Evolutionary conservation across 495 filamentous ascomycete genomes (phyloP), one percentile per base, ranked within the genome.

Genomic region (Neurospora sp.): DNA sequence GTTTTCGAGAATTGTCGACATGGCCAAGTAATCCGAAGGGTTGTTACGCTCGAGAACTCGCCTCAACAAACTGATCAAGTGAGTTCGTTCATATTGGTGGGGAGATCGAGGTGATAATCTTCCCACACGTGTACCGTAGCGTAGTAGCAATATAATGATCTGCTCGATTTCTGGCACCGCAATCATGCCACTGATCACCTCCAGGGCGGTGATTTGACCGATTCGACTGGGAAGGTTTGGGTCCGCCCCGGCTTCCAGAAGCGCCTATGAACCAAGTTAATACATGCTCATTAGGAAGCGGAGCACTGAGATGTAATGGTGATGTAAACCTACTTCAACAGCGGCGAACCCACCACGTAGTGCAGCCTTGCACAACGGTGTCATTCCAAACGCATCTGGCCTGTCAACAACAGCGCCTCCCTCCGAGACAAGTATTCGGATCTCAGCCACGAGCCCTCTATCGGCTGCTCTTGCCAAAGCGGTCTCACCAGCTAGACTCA

Each of bases 341-440:
- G 14, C 27, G 2, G 27, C 27, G 0, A 61, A 3, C 0, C 27
- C 22, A 35, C 53, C 53, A 7, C 3, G 53, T 4, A 66, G 12
- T 0, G 53, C 53, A 18, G 53, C 53, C 53, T 66, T 66, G 53
- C 53, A 66, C 53, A 72, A 12, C 35, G 71, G 46, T 22, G 71
- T 72, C 40, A 16, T 71, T n/a, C 16, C 27, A 35, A 35, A 35
- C 11, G 69, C 72, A 69, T 38, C 68, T 12, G 61, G 37, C 39
- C 14, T 44, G 69, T 70, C 46, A 35, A 73, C 68, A 71, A n/a
- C 40, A n/a, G 72, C 72, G 22, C 72, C 72, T 20, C 72, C 72
- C n/a, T 46, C 22, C 3, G 46, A 40, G 35, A 73, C 0, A 40
- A 73, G 72, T 12, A 73, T 41, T 42, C 37, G 18, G 4, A 40